These are phyloP conservation scores for Fomitopsis palustris DNA, from an alignment of 1,284 basidiomycete species.

Conservation along the genomic window DNA sequence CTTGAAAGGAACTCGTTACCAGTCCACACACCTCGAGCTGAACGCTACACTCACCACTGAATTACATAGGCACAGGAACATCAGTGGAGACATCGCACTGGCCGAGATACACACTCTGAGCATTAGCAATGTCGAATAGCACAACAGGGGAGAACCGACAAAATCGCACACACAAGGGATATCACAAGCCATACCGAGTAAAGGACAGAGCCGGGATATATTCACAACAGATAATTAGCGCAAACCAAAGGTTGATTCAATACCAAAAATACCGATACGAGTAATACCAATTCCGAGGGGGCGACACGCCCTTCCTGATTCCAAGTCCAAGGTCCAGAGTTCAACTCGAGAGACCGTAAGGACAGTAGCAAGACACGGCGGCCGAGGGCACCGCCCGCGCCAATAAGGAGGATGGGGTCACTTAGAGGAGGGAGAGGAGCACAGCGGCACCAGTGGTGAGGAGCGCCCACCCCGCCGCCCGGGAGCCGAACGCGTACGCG, in stretches of 20 bases:
- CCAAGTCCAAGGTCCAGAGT: background rate
- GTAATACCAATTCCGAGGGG: background rate
- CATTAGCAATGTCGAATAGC: background rate
- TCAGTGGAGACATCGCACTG: too few relatives aligned
- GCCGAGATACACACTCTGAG: too few relatives aligned
- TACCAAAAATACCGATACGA: background rate
- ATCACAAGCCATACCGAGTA: background rate
- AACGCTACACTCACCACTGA: too few relatives aligned
- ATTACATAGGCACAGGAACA: too few relatives aligned
- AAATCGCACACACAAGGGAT: too few relatives aligned
- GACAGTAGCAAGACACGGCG: background rate
- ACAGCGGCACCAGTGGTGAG: constrained; percentile 12
- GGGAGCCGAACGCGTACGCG: constrained; percentile 5
- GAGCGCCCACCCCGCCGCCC: constrained; percentile 9
- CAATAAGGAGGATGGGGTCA: background rate
- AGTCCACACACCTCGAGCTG: too few relatives aligned
- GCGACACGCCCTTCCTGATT: background rate
- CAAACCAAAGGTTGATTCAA: background rate
- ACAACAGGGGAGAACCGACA: background rate
- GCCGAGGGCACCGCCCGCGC: background rate
- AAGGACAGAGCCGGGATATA: background rate
- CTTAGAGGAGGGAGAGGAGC: constrained; percentile 10
- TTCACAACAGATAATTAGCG: background rate
- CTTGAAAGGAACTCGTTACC: too few relatives aligned
- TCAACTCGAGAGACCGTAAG: background rate